phyloP scores from a whole-genome alignment of 306 rosid genomes.

The Gleditsia sinensis region DNA sequence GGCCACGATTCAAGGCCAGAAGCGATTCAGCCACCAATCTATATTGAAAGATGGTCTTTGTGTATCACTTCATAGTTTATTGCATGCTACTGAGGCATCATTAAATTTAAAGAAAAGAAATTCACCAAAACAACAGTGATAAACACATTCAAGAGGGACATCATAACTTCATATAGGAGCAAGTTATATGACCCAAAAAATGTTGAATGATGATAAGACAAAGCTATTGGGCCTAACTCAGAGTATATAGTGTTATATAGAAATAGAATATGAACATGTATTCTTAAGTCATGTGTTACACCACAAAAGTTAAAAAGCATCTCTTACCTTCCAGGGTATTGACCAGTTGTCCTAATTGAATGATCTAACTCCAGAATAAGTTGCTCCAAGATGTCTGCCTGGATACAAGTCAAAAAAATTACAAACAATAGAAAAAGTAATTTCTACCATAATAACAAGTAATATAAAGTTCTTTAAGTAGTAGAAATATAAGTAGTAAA shows the following conservation, averaged over 20 bases:
- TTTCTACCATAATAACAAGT: conserved; percentile 1
- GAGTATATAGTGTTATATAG: neutral
- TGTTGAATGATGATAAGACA: neutral
- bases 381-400: conserved; percentile 92
- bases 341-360: conserved; percentile 66
- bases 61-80: neutral
- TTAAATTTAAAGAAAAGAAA: neutral
- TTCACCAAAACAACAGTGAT: neutral
- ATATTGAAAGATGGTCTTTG: too few species aligned
- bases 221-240: neutral
- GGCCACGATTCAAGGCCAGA: too few species aligned
- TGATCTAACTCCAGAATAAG: conserved; percentile 72
- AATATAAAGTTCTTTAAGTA: neutral
- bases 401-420: conserved; percentile 32
- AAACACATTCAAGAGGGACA: too few species aligned
- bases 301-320: conserved; percentile 3
- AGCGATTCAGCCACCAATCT: too few species aligned
- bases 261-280: conserved; percentile 11
- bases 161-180: too few species aligned
- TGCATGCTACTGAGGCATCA: neutral
- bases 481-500: conserved; percentile 30
- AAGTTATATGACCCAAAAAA: neutral
- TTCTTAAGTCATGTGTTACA: conserved; percentile 4
- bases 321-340: conserved; percentile 78
- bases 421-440: conserved; percentile 24